Conservation (phyloP, 805 yeast species). For the Suhomyces faveliae region DNA sequence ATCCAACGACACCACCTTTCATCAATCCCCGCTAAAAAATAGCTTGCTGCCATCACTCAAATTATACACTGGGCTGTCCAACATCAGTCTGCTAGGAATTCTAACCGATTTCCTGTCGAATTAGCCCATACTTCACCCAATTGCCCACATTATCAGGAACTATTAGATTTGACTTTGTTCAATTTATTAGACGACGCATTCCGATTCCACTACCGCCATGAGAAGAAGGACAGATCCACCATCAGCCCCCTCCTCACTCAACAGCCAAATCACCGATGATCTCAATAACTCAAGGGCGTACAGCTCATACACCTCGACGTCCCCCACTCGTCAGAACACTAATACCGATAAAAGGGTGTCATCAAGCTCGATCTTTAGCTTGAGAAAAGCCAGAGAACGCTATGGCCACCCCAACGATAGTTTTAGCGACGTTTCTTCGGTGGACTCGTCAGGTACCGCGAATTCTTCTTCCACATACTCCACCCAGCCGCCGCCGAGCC, state of each 20-base stretch:
- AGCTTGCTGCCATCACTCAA: not conserved
- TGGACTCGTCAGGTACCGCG: conserved; percentile 25
- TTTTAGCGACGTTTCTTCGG: conserved; percentile 29
- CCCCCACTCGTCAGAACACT: conserved; percentile 6
- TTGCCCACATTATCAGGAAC: not conserved
- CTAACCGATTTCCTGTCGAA: not conserved
- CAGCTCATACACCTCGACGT: conserved; percentile 13
- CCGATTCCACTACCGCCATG: conserved; percentile 1
- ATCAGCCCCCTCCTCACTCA: conserved; percentile 4
- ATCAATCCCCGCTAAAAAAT: too few species aligned
- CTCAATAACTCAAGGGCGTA: conserved; percentile 30
- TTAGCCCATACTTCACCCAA: not conserved
- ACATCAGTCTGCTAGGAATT: not conserved
- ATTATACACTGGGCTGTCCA: not conserved
- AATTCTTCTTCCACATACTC: conserved; percentile 5
- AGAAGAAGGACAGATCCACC: conserved; percentile 9
- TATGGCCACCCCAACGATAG: conserved; percentile 17
- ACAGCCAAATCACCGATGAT: conserved; percentile 20
- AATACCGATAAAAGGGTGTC: conserved; percentile 25
- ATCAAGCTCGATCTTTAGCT: conserved; percentile 37
- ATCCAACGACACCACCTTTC: not conserved
- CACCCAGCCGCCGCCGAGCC: conserved; percentile 2
- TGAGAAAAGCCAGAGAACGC: conserved; percentile 26
- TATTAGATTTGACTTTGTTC: too few species aligned
- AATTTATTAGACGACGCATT: not conserved